Evolutionary conservation across 805 yeast species (phyloP), one percentile per base, ranked within the genome.

Genomic region (Pichia heedii): DNA sequence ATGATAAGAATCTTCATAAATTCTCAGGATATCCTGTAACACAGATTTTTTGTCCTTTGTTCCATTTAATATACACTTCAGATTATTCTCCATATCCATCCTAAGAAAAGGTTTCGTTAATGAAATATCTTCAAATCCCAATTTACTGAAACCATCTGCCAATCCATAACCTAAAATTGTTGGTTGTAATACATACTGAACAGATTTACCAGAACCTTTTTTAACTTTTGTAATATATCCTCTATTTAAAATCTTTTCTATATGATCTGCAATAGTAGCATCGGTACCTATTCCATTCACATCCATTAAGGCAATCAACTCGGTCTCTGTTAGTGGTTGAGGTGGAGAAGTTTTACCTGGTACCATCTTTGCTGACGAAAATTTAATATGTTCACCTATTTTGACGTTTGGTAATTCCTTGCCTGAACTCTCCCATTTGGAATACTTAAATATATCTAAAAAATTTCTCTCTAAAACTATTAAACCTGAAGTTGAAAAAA

Each of bases 251-350:
- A 93, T 79, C 56, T 84, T 89, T 45, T 84, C 88, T 33, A 93
- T 93, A 62, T 93, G 99, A 36, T 93, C 98, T 0, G 97, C 98
- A 62, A 93, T 94, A 0, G 99, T 93, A 1, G 99, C 99, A 67
- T 93, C 99, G 0, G 99, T 93, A 3, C 99, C 99, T 37, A 93
- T 93, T 0, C 97, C 97, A 61, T 93, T 93, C 11, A 79, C 84
- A 66, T 94, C 97, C 99, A 93, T 93, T 38, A 93, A 66, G 10
- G 86, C 81, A 63, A 93, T 87, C 20, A 93, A 69, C 57, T 90
- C 98, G 0, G 96, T 73, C 60, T 93, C 99, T 0, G 97, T 90
- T 70, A 93, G 73, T 42, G 79, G 82, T 24, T 66, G 62, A 0
- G 99, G 98, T 0, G 97, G 79, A 0, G 81, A 57, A 0, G 98